These are phyloP conservation scores for Termitomyces sp. DNA, from an alignment of 768 basidiomycete genomes.

Conservation along the genomic window DNA sequence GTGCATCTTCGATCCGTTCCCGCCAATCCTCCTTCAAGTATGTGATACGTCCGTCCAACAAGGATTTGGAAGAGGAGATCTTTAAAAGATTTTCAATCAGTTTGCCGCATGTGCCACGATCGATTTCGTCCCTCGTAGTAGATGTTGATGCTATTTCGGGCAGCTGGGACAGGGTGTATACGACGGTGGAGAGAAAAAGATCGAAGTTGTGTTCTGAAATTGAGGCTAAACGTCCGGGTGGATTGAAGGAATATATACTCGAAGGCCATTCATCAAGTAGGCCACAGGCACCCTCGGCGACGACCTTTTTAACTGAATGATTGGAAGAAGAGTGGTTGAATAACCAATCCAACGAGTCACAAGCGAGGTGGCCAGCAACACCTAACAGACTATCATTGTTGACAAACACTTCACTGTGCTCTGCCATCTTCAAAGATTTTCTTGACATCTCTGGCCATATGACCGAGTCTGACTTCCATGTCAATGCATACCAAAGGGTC, in stretches of 20 bases:
- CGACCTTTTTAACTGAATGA: not conserved
- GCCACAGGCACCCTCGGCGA: not conserved
- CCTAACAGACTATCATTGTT: not conserved
- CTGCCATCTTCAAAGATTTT: not conserved
- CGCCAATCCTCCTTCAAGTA: not conserved
- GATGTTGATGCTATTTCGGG: not conserved
- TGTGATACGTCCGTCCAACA: not conserved
- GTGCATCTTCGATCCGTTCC: not conserved
- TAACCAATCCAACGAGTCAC: not conserved
- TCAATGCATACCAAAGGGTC: not conserved
- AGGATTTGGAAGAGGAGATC: not conserved
- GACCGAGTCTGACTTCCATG: not conserved
- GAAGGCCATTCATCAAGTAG: not conserved
- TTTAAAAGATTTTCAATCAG: not conserved
- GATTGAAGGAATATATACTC: not conserved
- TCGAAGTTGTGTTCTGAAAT: not conserved
- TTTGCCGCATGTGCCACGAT: not conserved
- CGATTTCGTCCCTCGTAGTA: not conserved
- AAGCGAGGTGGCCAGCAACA: not conserved
- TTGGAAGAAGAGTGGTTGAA: slow-evolving; percentile 1
- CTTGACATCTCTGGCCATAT: not conserved
- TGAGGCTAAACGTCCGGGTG: not conserved
- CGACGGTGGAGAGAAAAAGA: not conserved
- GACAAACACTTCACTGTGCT: not conserved
- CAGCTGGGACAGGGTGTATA: not conserved